These are phyloP conservation scores for Mycena rosella DNA, from an alignment of 768 basidiomycete genomes.

Conservation along the genomic window DNA sequence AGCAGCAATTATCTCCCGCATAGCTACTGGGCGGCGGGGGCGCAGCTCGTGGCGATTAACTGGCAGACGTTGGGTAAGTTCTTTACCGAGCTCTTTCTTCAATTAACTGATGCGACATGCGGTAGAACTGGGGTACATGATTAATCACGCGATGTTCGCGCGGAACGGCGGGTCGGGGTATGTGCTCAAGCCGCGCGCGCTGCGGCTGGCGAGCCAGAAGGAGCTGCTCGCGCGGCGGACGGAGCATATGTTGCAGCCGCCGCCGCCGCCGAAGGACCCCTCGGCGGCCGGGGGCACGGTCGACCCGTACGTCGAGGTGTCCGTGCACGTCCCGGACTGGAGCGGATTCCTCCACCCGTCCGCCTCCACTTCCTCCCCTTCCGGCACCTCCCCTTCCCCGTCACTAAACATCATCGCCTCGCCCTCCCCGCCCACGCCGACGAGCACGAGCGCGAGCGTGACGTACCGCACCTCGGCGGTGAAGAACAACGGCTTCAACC, in stretches of 20 bases:
- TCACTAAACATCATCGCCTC: too few species aligned
- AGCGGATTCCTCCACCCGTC: slow-evolving; percentile 37
- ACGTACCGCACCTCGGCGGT: slow-evolving; percentile 71
- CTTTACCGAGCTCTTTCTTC: too few species aligned
- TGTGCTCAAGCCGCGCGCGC: slow-evolving; percentile 87
- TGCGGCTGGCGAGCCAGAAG: slow-evolving; percentile 72
- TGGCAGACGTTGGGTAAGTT: slow-evolving; percentile 94
- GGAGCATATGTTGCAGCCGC: slow-evolving; percentile 81
- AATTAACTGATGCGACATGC: too few species aligned
- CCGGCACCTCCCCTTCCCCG: too few species aligned
- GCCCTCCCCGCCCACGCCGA: slow-evolving; percentile 42
- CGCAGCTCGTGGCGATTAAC: slow-evolving; percentile 93
- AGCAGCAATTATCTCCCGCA: slow-evolving; percentile 93
- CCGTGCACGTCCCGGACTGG: slow-evolving; percentile 85
- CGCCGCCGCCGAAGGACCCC: slow-evolving; percentile 79
- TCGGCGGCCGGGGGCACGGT: slow-evolving; percentile 47
- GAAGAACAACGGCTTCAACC: slow-evolving; percentile 94
- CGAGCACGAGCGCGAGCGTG: slow-evolving; percentile 58
- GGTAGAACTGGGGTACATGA: slow-evolving; percentile 90
- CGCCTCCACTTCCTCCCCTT: too few species aligned
- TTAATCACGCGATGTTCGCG: slow-evolving; percentile 97
- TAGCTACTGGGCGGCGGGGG: slow-evolving; percentile 89
- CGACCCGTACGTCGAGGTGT: slow-evolving; percentile 87
- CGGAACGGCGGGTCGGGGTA: slow-evolving; percentile 91
- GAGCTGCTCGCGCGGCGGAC: slow-evolving; percentile 65